These are phyloP conservation scores for Adansonia grandidieri DNA, from an alignment of 441 rosid species.

Conservation along the genomic window DNA sequence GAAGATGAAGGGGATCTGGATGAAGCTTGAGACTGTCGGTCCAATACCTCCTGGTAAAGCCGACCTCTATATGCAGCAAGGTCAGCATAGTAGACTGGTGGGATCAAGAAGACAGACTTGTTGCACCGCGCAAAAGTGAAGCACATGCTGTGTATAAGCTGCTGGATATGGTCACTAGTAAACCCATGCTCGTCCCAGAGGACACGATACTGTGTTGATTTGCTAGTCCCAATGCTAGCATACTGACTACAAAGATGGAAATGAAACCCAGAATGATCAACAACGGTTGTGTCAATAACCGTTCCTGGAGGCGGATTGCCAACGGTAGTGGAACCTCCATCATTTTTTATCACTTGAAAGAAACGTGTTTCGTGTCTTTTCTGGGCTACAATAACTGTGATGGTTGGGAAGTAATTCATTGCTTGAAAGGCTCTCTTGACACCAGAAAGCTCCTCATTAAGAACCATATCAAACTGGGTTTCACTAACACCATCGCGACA, in stretches of 20 bases:
- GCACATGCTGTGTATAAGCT: slow-evolving; percentile 72
- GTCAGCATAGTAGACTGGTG: slow-evolving; percentile 71
- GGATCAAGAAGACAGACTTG: slow-evolving; percentile 71
- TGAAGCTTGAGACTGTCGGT: slow-evolving; percentile 46
- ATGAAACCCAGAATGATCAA: slow-evolving; percentile 72
- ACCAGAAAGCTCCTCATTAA: slow-evolving; percentile 63
- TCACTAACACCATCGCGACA: slow-evolving; percentile 91
- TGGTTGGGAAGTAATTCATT: slow-evolving; percentile 51
- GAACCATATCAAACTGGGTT: slow-evolving; percentile 87
- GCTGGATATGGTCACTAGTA: slow-evolving; percentile 62
- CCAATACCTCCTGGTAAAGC: slow-evolving; percentile 62
- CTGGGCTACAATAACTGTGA: slow-evolving; percentile 73
- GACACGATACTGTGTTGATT: slow-evolving; percentile 76
- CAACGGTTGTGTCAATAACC: slow-evolving; percentile 66
- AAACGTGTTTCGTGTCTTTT: slow-evolving; percentile 85
- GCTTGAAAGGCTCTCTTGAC: slow-evolving; percentile 50
- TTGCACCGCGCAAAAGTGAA: slow-evolving; percentile 87
- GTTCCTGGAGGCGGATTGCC: slow-evolving; percentile 81
- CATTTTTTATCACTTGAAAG: slow-evolving; percentile 45
- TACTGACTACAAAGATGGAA: slow-evolving; percentile 81
- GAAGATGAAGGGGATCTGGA: slow-evolving; percentile 43
- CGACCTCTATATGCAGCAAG: slow-evolving; percentile 64
- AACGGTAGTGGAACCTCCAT: slow-evolving; percentile 31
- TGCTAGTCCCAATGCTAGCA: slow-evolving; percentile 80
- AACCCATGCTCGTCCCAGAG: slow-evolving; percentile 73